phyloP scores from a whole-genome alignment of 2,329 filamentous ascomycete genomes.

The Paecilomyces fulvus region DNA sequence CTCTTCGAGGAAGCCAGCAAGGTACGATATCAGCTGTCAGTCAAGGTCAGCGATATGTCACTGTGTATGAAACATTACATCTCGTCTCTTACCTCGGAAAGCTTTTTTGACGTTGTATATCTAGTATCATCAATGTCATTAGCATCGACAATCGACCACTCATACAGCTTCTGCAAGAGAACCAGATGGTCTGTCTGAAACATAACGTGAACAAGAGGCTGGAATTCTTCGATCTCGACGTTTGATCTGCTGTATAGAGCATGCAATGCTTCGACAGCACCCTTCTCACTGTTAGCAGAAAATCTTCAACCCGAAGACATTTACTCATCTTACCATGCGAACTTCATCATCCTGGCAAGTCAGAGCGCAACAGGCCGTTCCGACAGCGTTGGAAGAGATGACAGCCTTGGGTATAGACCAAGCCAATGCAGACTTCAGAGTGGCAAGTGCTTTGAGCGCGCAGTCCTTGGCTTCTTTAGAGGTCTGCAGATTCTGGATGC shows the following conservation, averaged over 20 bases:
- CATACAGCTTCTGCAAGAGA: conserved; percentile 64
- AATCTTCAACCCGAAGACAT: neutral
- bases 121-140: conserved; percentile 83
- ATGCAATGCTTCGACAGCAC: conserved; percentile 74
- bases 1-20: conserved; percentile 76
- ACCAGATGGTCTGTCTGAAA: conserved; percentile 64
- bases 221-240: conserved; percentile 69
- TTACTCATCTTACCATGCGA: conserved; percentile 54
- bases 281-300: conserved; percentile 38
- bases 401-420: conserved; percentile 86
- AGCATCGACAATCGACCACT: conserved; percentile 71
- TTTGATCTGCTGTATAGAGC: conserved; percentile 67
- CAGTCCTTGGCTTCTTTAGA: conserved; percentile 61
- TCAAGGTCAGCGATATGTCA: conserved; percentile 3
- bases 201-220: conserved; percentile 68
- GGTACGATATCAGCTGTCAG: conserved; percentile 67
- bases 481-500: conserved; percentile 57
- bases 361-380: conserved; percentile 62
- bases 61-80: neutral
- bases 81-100: conserved; percentile 65
- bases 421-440: conserved; percentile 68
- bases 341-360: conserved; percentile 62
- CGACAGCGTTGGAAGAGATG: conserved; percentile 59
- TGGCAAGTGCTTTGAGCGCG: conserved; percentile 66
- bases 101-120: conserved; percentile 86